These are phyloP conservation scores for Cercophora scortea DNA, from an alignment of 495 filamentous ascomycete genomes.

Conservation along the genomic window DNA sequence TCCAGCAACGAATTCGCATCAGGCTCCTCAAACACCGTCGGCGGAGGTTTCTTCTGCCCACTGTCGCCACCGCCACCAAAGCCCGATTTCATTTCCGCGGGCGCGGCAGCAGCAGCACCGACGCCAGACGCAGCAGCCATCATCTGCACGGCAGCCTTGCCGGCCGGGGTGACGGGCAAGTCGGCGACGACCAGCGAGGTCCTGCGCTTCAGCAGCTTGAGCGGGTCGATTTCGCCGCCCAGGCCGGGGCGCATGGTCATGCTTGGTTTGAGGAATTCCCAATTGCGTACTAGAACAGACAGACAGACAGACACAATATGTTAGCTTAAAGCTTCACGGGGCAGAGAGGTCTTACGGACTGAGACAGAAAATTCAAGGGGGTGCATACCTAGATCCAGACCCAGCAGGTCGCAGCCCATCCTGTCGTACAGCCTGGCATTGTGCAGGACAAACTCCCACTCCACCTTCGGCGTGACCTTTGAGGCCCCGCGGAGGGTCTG, in stretches of 20 bases:
- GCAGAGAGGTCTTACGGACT: too few relatives aligned
- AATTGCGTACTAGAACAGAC: conserved; percentile 59
- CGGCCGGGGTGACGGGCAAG: conserved; percentile 35
- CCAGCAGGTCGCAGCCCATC: conserved; percentile 94
- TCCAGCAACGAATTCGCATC: conserved; percentile 75
- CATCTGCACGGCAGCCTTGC: conserved; percentile 12
- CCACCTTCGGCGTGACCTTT: conserved; percentile 67
- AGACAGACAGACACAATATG: not conserved
- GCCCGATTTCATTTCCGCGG: conserved; percentile 35
- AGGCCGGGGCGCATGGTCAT: conserved; percentile 18
- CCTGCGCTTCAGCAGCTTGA: conserved; percentile 60
- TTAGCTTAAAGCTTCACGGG: too few relatives aligned
- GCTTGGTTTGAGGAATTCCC: conserved; percentile 68
- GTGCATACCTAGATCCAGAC: conserved; percentile 62
- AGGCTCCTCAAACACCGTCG: conserved; percentile 85
- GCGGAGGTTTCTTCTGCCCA: conserved; percentile 53
- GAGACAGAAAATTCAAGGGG: too few relatives aligned
- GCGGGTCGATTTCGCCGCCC: conserved; percentile 48
- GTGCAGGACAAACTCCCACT: conserved; percentile 87
- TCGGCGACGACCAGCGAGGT: conserved; percentile 78
- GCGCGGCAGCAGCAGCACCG: conserved; percentile 7
- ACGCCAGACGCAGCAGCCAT: not conserved
- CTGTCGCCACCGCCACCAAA: conserved; percentile 14
- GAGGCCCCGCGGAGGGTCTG: conserved; percentile 79
- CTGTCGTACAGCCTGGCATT: conserved; percentile 83